Base-by-base conservation (phyloP, 495 filamentous ascomycete species). In the Bombardia bombarda region DNA sequence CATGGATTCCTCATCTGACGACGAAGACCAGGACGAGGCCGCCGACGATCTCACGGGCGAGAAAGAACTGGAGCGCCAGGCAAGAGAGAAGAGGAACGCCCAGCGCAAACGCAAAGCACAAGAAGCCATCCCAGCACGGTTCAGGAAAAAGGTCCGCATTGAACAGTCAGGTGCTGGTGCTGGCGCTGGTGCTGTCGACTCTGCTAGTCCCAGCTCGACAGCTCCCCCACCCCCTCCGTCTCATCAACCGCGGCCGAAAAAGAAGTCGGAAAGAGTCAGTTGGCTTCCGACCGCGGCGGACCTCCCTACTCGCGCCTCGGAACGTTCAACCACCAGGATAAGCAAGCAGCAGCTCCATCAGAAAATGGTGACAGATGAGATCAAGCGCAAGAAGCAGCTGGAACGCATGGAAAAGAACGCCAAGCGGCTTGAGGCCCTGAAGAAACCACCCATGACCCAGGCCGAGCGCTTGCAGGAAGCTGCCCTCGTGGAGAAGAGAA, bases 181-280 rank as follows among this genome's bases (percentile, higher is more conserved):
- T 28, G 26, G 9, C 13, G 26, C 26, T 2, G 9, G 9, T 13
- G 26, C 26, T 13, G 26, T 28, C 26, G 50, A 56, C 24, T 56
- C 64, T 26, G 66, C 79, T 3, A 75, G 73, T 18, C 63, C 67
- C 25, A 65, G 68, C 25, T 62, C 74, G 16, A 55, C 71, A 19
- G 57, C 62, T 24, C 38, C 37, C 0, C 33, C 43, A 46, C 53
- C 17, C 14, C 24, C 14, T 19, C 13, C n/a, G n/a, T n/a, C 10
- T 16, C 45, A 23, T 55, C 67, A 73, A 13, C 71, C 83, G 16
- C 76, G 84, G 44, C 83, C 82, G 3, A 90, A 87, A 70, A 98
- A 95, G 71, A 96, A 95, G 65, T 88, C 86, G 3, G 92, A 96
- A 64, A 79, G 89, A 32, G 72, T 81, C 30, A 94, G 87, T 45